Percentiles rank a stretch among this genome's conserved stretches.
Conservation (phyloP, 2,329 filamentous ascomycete genomes). For the Tolypocladium pustulatum region DNA sequence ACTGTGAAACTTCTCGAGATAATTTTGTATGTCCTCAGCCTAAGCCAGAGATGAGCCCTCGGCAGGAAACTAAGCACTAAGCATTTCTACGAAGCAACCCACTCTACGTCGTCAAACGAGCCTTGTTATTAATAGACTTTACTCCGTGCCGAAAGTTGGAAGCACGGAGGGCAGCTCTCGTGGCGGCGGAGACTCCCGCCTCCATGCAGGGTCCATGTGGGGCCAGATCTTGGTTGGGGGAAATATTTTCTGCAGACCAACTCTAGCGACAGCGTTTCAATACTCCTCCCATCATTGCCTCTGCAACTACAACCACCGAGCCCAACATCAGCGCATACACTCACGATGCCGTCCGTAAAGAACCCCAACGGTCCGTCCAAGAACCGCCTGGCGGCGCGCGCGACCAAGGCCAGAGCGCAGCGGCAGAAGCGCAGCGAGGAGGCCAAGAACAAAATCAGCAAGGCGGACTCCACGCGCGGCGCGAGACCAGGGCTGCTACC, state of each 20-base stretch:
- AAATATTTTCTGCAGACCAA: background rate
- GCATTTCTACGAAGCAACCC: background rate
- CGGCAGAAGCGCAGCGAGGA: conserved; percentile 29
- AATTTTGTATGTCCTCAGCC: background rate
- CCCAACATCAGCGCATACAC: background rate
- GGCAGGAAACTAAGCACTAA: background rate
- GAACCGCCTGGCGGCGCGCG: conserved; percentile 38
- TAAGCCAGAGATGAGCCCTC: no score
- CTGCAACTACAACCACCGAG: background rate
- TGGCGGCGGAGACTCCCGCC: background rate
- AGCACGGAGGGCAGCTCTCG: background rate
- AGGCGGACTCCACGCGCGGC: conserved; percentile 34
- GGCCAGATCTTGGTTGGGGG: background rate
- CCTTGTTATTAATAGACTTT: background rate
- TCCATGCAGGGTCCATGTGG: background rate
- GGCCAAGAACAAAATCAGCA: conserved; percentile 27
- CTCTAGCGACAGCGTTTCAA: background rate
- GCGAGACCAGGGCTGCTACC: conserved; percentile 42
- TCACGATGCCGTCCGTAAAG: conserved; percentile 41
- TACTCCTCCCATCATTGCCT: background rate
- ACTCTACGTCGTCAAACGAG: background rate
- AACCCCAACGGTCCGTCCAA: conserved; percentile 48
- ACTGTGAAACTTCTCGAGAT: background rate
- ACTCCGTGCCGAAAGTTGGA: background rate
- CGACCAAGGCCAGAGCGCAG: conserved; percentile 32